Percentiles rank a stretch among this genome's conserved stretches.
Evolutionary conservation across 2,329 filamentous ascomycete species (phyloP).

Genomic region (Trichoderma oligosporum): DNA sequence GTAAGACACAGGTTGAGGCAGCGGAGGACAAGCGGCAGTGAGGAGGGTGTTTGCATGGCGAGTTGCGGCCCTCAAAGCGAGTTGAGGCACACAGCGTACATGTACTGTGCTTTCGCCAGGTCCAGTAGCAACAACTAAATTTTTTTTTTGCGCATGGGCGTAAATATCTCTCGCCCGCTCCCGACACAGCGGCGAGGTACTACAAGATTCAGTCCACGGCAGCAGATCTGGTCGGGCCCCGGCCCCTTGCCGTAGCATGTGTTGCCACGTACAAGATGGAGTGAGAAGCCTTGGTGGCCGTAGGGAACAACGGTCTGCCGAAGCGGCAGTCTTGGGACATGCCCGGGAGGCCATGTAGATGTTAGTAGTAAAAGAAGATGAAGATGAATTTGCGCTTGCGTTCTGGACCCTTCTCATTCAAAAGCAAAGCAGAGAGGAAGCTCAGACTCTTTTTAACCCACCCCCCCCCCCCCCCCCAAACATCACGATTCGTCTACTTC

Average conservation of each 20-base stretch:
- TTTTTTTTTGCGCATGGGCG: neutral
- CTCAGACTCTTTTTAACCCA: neutral
- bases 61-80: slow-evolving; percentile 11
- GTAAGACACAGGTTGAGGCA: slow-evolving; percentile 14
- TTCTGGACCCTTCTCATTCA: neutral
- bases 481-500: too few relatives aligned
- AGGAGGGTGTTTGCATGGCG: slow-evolving; percentile 22
- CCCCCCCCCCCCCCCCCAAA: too few relatives aligned
- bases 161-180: slow-evolving; percentile 13
- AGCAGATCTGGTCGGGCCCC: slow-evolving; percentile 19
- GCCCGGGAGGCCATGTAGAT: neutral
- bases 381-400: neutral
- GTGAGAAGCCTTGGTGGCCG: slow-evolving; percentile 12
- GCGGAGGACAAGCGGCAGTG: slow-evolving; percentile 16
- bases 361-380: neutral
- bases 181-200: slow-evolving; percentile 20
- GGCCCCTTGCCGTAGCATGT: slow-evolving; percentile 13
- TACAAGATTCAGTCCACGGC: slow-evolving; percentile 19
- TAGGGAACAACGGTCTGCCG: neutral
- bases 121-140: neutral
- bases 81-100: slow-evolving; percentile 10
- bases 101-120: slow-evolving; percentile 6
- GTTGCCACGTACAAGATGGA: slow-evolving; percentile 18
- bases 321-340: slow-evolving; percentile 17
- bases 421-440: neutral